Evolutionary conservation across 495 filamentous ascomycete species (phyloP).

Genomic region (Lasiosphaeriaceae sp.): DNA sequence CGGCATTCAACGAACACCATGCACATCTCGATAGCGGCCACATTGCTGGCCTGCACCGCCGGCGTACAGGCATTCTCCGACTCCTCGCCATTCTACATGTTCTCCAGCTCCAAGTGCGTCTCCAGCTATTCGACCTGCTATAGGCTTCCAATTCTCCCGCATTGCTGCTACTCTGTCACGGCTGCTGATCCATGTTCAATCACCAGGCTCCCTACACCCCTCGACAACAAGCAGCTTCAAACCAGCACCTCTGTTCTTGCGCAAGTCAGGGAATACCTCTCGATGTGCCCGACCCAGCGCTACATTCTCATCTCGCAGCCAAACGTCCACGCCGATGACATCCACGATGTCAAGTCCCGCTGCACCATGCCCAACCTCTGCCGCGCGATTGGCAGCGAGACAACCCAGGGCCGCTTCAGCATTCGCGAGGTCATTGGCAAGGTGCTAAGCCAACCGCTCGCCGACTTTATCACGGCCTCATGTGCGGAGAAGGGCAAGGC

Average conservation of each 20-base stretch:
- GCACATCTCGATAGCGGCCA: constrained; percentile 57
- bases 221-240: constrained; percentile 38
- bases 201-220: constrained; percentile 27
- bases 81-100: constrained; percentile 81
- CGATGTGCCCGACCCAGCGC: constrained; percentile 64
- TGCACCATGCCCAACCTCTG: constrained; percentile 32
- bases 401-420: constrained; percentile 25
- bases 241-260: constrained; percentile 37
- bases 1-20: constrained; percentile 42
- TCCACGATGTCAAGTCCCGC: constrained; percentile 38
- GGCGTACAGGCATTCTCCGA: constrained; percentile 70
- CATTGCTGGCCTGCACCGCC: constrained; percentile 58
- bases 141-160: not conserved
- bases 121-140: not conserved
- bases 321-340: constrained; percentile 62
- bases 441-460: constrained; percentile 42
- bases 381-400: constrained; percentile 16
- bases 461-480: constrained; percentile 25
- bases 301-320: constrained; percentile 83
- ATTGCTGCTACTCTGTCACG: not conserved
- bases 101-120: constrained; percentile 74
- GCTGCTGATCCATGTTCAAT: not conserved
- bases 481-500: constrained; percentile 38
- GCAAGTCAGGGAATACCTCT: constrained; percentile 46
- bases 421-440: constrained; percentile 63